These are phyloP conservation scores for Eustoma russellianum DNA, from an alignment of 257 asterid species.

Conservation along the genomic window DNA sequence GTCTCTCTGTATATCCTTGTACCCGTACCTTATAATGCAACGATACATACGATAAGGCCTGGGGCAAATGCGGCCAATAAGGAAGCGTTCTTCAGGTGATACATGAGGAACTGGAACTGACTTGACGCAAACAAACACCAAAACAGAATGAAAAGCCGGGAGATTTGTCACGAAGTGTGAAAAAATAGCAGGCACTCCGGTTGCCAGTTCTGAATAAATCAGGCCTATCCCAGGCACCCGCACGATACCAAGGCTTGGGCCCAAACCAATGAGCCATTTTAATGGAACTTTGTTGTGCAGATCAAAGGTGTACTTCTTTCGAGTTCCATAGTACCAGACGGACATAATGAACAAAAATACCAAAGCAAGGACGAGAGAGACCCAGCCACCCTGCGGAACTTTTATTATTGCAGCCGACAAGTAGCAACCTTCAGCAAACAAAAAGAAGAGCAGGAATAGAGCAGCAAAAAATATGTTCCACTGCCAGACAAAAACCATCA, in stretches of 20 bases:
- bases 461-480: conserved; percentile 37
- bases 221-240: conserved; percentile 98
- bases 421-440: conserved; percentile 57
- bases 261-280: conserved; percentile 81
- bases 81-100: conserved; percentile 80
- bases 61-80: conserved; percentile 91
- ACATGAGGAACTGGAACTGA: conserved; percentile 82
- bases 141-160: conserved; percentile 84
- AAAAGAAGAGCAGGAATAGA: conserved; percentile 56
- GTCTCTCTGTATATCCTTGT: conserved; percentile 82
- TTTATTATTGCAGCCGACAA: conserved; percentile 52
- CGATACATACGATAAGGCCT: conserved; percentile 91
- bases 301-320: conserved; percentile 82
- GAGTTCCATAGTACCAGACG: conserved; percentile 93
- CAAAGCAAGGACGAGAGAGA: conserved; percentile 60
- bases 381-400: conserved; percentile 96
- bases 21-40: conserved; percentile 89
- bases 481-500: conserved; percentile 82
- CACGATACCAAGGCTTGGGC: conserved; percentile 89
- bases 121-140: conserved; percentile 87
- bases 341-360: conserved; percentile 67
- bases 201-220: conserved; percentile 83
- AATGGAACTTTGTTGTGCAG: conserved; percentile 84
- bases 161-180: conserved; percentile 90
- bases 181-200: conserved; percentile 86